phyloP scores from a whole-genome alignment of 2,329 filamentous ascomycete genomes.

The Colletotrichum cereale region DNA sequence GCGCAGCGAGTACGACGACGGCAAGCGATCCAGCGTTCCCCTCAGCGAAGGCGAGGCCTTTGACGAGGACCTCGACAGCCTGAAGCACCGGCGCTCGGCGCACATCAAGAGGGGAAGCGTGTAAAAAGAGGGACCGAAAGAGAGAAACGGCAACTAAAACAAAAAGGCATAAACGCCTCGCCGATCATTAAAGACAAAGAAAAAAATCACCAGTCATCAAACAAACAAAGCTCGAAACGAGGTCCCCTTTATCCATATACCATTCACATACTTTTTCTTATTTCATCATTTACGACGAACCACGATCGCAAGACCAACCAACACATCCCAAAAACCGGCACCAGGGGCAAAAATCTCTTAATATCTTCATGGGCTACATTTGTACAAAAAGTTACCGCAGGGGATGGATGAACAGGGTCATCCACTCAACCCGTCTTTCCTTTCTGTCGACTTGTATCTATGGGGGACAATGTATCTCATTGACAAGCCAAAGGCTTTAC shows the following conservation, averaged over 20 bases:
- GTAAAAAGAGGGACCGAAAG: slow-evolving; percentile 43
- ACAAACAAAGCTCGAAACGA: slow-evolving; percentile 12
- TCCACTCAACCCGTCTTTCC: not conserved
- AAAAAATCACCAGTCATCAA: not conserved
- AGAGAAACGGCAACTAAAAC: slow-evolving; percentile 1
- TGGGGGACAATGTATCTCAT: slow-evolving; percentile 12
- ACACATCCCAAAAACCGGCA: slow-evolving; percentile 20
- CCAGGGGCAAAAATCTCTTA: slow-evolving; percentile 10
- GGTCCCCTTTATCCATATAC: slow-evolving; percentile 12
- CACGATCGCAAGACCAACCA: slow-evolving; percentile 33
- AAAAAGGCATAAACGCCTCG: not conserved
- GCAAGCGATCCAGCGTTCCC: slow-evolving; percentile 52
- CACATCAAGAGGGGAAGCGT: slow-evolving; percentile 62
- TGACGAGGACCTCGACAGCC: slow-evolving; percentile 57
- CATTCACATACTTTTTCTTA: slow-evolving; percentile 9
- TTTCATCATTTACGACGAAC: slow-evolving; percentile 35
- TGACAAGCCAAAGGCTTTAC: not conserved
- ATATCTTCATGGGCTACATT: not conserved
- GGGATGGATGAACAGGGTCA: slow-evolving; percentile 3
- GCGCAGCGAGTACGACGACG: slow-evolving; percentile 53
- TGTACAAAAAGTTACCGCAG: slow-evolving; percentile 3
- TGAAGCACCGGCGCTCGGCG: slow-evolving; percentile 50
- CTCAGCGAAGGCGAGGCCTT: slow-evolving; percentile 63
- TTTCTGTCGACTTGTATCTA: slow-evolving; percentile 15
- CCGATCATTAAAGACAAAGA: not conserved